A percentile compares a stretch with the other conserved stretches of the same genome.
These are phyloP conservation scores for Lentinula raphanica DNA, from an alignment of 768 basidiomycete genomes.

Conservation along the genomic window DNA sequence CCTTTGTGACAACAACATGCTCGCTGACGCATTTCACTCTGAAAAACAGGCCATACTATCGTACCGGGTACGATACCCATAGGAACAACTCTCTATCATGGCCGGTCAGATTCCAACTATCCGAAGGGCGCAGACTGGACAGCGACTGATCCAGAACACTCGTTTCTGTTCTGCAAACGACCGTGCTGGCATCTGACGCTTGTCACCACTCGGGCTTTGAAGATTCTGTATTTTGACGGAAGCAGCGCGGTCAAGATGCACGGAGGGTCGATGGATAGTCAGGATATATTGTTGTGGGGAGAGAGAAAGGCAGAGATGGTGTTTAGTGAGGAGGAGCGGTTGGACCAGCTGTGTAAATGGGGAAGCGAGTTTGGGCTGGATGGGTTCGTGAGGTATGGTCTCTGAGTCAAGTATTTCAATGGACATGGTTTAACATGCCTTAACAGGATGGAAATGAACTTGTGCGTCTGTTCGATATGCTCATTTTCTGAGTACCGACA, in stretches of 20 bases:
- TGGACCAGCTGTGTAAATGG: slow-evolving; percentile 38
- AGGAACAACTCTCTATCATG: slow-evolving; percentile 18
- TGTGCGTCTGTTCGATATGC: slow-evolving; percentile 26
- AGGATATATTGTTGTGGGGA: slow-evolving; percentile 45
- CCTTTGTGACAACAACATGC: no score
- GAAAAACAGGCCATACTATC: slow-evolving; percentile 16
- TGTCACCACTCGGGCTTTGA: slow-evolving; percentile 32
- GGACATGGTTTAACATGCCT: slow-evolving; percentile 10
- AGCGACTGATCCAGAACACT: slow-evolving; percentile 18
- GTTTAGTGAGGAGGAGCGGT: slow-evolving; percentile 27
- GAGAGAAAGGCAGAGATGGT: slow-evolving; percentile 13
- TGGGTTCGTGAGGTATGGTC: slow-evolving; percentile 39
- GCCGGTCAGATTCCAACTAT: slow-evolving; percentile 9
- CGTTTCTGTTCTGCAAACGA: slow-evolving; percentile 29
- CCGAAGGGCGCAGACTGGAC: slow-evolving; percentile 15
- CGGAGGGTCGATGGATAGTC: slow-evolving; percentile 38
- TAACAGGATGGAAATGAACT: slow-evolving; percentile 43
- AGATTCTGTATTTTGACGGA: slow-evolving; percentile 49
- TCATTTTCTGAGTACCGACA: neutral
- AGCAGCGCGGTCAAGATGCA: slow-evolving; percentile 40
- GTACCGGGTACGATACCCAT: slow-evolving; percentile 13
- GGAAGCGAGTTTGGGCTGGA: slow-evolving; percentile 35
- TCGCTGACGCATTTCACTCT: slow-evolving; percentile 1
- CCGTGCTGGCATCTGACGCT: slow-evolving; percentile 34
- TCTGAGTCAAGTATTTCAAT: neutral